A percentile compares a stretch with the other conserved stretches of the same genome.
These are phyloP conservation scores for Clathrus columnatus DNA, from an alignment of 768 basidiomycete species.

Conservation along the genomic window DNA sequence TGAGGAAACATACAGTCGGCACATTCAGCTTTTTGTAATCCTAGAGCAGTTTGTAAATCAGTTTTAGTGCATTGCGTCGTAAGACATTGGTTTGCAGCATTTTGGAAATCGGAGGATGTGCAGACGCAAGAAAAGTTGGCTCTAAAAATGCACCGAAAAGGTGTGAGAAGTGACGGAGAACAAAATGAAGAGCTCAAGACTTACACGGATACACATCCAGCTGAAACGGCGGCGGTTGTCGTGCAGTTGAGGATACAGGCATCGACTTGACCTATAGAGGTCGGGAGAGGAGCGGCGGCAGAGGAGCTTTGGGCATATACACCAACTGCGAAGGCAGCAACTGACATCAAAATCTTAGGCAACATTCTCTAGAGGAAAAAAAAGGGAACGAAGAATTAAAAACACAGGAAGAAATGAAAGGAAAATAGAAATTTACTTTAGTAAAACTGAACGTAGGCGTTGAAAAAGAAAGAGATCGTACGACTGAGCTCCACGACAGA, in stretches of 20 bases:
- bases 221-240: not conserved
- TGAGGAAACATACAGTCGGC: conserved; percentile 13
- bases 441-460: not conserved
- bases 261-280: not conserved
- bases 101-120: conserved; percentile 29
- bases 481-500: not conserved
- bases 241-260: conserved; percentile 8
- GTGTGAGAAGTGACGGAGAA: not conserved
- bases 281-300: not conserved
- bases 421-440: not conserved
- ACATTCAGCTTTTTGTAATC: conserved; percentile 28
- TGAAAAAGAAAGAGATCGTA: not conserved
- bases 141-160: conserved; percentile 18
- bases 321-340: not conserved
- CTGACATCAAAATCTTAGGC: not conserved
- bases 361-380: not conserved
- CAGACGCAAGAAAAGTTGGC: conserved; percentile 34
- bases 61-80: conserved; percentile 23
- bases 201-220: conserved; percentile 2
- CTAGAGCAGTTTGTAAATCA: conserved; percentile 24
- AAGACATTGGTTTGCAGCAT: conserved; percentile 26
- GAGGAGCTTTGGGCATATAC: not conserved
- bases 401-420: not conserved
- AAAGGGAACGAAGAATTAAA: not conserved
- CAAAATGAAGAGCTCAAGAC: not conserved